phyloP scores from a whole-genome alignment of 148 eudicot genomes.

The Talinum fruticosum region DNA sequence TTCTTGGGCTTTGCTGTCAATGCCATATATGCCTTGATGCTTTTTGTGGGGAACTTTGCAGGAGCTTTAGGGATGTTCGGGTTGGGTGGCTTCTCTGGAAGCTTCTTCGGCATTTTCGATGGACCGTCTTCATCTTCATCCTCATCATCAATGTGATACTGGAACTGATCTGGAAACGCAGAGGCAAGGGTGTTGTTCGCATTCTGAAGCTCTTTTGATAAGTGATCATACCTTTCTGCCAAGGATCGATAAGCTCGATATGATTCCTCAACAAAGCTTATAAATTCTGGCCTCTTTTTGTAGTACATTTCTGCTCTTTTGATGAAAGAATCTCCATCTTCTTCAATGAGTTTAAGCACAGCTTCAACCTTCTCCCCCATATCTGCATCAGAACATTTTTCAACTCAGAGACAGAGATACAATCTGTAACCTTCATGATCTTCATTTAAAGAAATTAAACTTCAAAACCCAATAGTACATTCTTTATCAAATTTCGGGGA shows the following conservation, averaged over 20 bases:
- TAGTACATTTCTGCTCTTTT: conserved; percentile 97
- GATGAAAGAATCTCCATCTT: conserved; percentile 92
- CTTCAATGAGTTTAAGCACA: conserved; percentile 64
- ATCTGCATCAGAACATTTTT: conserved; percentile 45
- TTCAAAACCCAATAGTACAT: no score
- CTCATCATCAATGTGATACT: conserved; percentile 64
- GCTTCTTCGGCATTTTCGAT: conserved; percentile 27
- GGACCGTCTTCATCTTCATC: conserved; percentile 59
- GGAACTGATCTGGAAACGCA: conserved; percentile 75
- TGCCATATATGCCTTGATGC: conserved; percentile 52
- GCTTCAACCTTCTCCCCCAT: conserved; percentile 78
- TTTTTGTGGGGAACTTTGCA: conserved; percentile 48
- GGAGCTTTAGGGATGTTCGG: conserved; percentile 56
- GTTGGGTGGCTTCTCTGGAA: conserved; percentile 18
- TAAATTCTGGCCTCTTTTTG: conserved; percentile 76
- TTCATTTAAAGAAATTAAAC: neutral
- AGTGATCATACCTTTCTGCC: conserved; percentile 79
- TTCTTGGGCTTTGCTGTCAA: conserved; percentile 40
- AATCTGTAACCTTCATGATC: no score
- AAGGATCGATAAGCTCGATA: conserved; percentile 62
- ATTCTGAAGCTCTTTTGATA: conserved; percentile 82
- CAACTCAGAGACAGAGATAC: neutral
- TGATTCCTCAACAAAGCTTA: conserved; percentile 72
- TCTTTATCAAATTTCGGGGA: no score
- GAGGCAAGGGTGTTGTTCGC: conserved; percentile 89